Conservation (phyloP, 176 grass and related monocot species). For the Thalia dealbata region DNA sequence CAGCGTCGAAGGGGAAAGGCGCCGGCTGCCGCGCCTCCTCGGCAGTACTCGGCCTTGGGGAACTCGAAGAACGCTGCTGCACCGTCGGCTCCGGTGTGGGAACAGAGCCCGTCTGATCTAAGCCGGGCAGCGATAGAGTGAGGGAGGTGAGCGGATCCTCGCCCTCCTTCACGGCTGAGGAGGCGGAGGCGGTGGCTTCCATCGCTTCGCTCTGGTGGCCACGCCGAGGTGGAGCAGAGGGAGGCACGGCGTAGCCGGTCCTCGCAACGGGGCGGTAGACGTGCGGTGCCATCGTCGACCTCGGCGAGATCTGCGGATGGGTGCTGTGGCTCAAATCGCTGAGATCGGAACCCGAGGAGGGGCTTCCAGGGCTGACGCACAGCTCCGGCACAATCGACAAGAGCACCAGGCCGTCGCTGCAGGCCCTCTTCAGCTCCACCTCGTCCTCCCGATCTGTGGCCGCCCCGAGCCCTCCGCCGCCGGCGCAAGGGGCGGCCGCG, state of each 20-base stretch:
- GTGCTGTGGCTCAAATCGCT: conserved; percentile 56
- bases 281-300: conserved; percentile 7
- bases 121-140: conserved; percentile 56
- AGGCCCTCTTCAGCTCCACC: conserved; percentile 32
- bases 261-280: conserved; percentile 46
- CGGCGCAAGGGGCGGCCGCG: no score
- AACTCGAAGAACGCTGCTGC: no score
- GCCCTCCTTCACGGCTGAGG: not conserved
- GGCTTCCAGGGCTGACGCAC: conserved; percentile 30
- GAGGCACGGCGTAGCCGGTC: conserved; percentile 32
- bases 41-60: not conserved
- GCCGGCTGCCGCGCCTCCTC: not conserved
- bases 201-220: not conserved
- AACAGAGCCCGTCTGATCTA: conserved; percentile 15
- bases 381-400: not conserved
- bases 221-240: not conserved
- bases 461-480: not conserved
- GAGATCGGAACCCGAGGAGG: conserved; percentile 47
- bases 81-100: not conserved
- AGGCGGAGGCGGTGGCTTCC: conserved; percentile 8
- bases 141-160: conserved; percentile 68
- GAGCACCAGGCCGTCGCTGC: conserved; percentile 25
- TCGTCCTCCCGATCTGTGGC: not conserved
- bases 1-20: conserved; percentile 27
- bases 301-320: not conserved